Evolutionary conservation across 1,284 basidiomycete genomes (phyloP), one percentile per base, ranked within the genome.

Genomic region (Inonotus obliquus): DNA sequence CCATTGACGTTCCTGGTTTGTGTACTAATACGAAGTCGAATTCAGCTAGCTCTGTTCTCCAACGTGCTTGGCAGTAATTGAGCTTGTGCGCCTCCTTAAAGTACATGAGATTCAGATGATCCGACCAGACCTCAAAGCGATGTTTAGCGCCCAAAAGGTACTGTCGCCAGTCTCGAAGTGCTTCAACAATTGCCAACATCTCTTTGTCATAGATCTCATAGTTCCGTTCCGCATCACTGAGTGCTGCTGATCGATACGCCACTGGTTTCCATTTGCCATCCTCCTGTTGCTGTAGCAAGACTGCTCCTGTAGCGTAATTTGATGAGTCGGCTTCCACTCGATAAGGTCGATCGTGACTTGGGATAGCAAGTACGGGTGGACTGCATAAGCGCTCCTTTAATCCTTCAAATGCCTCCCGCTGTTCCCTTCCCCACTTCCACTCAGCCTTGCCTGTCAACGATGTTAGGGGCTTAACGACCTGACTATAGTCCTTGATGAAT

Each of bases 181-280:
- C 64, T 21, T 62, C 6, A 6, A 78, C 71, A 19, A 80, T 74
- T 0, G 75, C 73, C 0, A 81, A 39, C 17, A 84, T 59, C 70
- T 84, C 80, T 57, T 75, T 71, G 65, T 85, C 76, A 65, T 79
- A 74, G 39, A 79, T 77, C 23, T 75, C 70, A 66, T 81, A 82
- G 65, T 82, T 82, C 7, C 68, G 54, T 68, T 75, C 67, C 2
- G 67, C 59, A 44, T 65, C 61, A 27, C 67, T 67, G 13, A 79
- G 63, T 0, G 67, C 32, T 58, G 74, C 67, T 0, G 72, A 76
- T 2, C 69, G 45, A 62, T 68, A 74, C 2, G 70, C 71, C 35
- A 72, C 51, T 2, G 73, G 70, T 35, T 74, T 69, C n/a, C 62
- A 38, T 3, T 68, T 68, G 37, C 74, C 67, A 0, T 48, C 13